These are phyloP conservation scores for Ballota nigra DNA, from an alignment of 257 asterid genomes.

Conservation along the genomic window DNA sequence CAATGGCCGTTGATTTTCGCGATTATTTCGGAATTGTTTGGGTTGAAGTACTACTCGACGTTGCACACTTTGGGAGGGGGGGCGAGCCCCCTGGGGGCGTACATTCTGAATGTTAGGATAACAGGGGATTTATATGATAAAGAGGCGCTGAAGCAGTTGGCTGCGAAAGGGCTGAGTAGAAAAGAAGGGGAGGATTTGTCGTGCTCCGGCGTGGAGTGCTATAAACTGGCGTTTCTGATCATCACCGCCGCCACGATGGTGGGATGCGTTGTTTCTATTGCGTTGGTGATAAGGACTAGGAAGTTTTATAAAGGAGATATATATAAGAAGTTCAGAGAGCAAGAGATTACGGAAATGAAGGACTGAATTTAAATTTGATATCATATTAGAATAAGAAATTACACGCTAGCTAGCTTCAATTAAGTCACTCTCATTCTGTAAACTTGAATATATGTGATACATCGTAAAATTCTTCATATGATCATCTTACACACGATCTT, in stretches of 20 bases:
- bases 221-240: constrained; percentile 44
- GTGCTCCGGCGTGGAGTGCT: constrained; percentile 54
- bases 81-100: constrained; percentile 61
- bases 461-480: too few species aligned
- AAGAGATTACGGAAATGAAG: neutral
- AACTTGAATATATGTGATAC: too few species aligned
- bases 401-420: too few species aligned
- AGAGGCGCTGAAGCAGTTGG: constrained; percentile 47
- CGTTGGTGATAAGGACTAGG: constrained; percentile 47
- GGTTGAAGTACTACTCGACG: constrained; percentile 56
- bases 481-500: neutral
- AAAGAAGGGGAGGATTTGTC: constrained; percentile 42
- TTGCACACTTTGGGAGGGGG: constrained; percentile 46
- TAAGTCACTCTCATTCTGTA: too few species aligned
- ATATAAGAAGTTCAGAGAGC: constrained; percentile 52
- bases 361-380: neutral
- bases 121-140: constrained; percentile 43
- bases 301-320: constrained; percentile 56
- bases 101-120: constrained; percentile 44
- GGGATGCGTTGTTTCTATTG: constrained; percentile 40
- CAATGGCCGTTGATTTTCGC: constrained; percentile 57
- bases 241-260: constrained; percentile 44
- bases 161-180: constrained; percentile 28
- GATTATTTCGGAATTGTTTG: constrained; percentile 53
- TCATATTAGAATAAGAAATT: neutral